Percentiles rank a stretch among this genome's conserved stretches.
These are phyloP conservation scores for Penicillium argentinense DNA, from an alignment of 495 filamentous ascomycete species.

Conservation along the genomic window DNA sequence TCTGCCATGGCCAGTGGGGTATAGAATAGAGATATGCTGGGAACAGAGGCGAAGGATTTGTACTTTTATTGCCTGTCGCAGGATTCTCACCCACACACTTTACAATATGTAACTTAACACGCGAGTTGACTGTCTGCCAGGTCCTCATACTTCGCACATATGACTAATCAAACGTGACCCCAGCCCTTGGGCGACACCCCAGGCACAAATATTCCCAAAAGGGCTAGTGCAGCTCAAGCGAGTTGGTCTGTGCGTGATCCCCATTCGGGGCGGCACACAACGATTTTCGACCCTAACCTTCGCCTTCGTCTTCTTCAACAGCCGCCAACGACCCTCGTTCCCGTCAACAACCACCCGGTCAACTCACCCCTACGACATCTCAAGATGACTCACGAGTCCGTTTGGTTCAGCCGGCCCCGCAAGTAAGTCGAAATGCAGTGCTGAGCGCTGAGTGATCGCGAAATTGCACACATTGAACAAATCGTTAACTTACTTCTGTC, in stretches of 20 bases:
- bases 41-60: no score
- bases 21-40: no score
- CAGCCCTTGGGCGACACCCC: constrained; percentile 8
- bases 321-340: constrained; percentile 39
- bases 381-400: constrained; percentile 97
- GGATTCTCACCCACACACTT: no score
- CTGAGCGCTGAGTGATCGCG: constrained; percentile 3
- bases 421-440: constrained; percentile 52
- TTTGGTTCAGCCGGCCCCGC: constrained; percentile 98
- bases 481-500: constrained; percentile 12
- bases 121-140: no score
- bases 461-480: neutral
- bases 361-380: constrained; percentile 38
- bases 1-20: no score
- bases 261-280: constrained; percentile 42
- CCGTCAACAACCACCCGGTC: constrained; percentile 40
- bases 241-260: constrained; percentile 35
- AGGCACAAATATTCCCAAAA: constrained; percentile 10
- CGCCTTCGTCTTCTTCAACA: constrained; percentile 35
- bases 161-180: no score
- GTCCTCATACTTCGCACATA: no score
- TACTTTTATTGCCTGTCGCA: no score
- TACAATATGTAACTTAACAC: no score
- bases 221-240: constrained; percentile 37
- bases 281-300: constrained; percentile 39